Base-by-base conservation (phyloP, 345 rosid genomes). In the Dovyalis caffra region DNA sequence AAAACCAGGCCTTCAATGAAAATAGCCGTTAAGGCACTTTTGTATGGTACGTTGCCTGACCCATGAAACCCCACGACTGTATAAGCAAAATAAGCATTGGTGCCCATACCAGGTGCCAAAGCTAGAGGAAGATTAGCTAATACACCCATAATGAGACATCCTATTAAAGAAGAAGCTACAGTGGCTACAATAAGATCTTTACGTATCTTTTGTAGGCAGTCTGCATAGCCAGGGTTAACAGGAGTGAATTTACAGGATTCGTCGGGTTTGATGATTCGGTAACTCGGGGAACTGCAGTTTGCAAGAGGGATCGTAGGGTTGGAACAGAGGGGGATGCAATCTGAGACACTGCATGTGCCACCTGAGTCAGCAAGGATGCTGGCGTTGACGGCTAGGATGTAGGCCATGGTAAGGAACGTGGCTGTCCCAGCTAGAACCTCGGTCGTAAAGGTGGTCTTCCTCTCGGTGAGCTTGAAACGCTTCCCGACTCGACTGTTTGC, bases 361-460 rank as follows among this genome's bases (percentile, higher is more conserved):
- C 99, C 99, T 38, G 95, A 90, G 81, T 95, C 99, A 29, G 97
- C 57, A 63, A 95, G 89, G 83, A 95, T 95, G 23, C 97, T 92
- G 51, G 98, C 99, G 87, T 95, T 95, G 56, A 95, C 99, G 64
- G 99, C 99, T 65, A 95, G 89, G 82, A 95, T 95, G 74, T 95
- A 95, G 40, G 98, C 99, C 99, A 95, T 90, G 86, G 99, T 95
- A 47, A 95, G 91, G 32, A 95, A 95, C 51, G 94, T 92, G 53
- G 99, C 89, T 21, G 98, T 95, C 37, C 99, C 99, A 34, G 99
- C 99, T 3, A 98, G 90, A 21, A 95, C 79, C 92, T 95, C 99
- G 35, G 98, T 95, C 47, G 99, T 92, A 93, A 95, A 95, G 78
- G 88, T 85, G 3, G 98, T 82, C 66, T 90, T 86, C 0, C 99